Evolutionary conservation across 1,139 yeast genomes (phyloP).

Genomic region (Hemisphaericaspora xylofermentans): DNA sequence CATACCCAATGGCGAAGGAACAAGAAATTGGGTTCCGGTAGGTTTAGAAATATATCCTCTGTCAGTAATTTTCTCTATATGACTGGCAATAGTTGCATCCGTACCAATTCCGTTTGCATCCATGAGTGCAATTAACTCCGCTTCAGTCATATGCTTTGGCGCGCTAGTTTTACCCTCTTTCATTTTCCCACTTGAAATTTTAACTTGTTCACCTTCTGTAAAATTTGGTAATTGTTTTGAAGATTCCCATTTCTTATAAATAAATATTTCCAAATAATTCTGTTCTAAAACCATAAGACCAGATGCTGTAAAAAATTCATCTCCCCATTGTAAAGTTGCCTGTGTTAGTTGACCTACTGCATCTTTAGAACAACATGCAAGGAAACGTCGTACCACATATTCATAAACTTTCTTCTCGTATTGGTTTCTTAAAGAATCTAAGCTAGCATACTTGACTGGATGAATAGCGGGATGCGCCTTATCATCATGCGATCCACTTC

Average conservation of each 20-base stretch:
- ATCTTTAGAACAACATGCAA: slow-evolving; percentile 91
- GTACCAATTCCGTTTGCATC: slow-evolving; percentile 98
- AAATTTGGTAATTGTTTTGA: slow-evolving; percentile 67
- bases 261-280: slow-evolving; percentile 79
- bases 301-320: slow-evolving; percentile 64
- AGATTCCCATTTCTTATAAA: slow-evolving; percentile 78
- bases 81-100: slow-evolving; percentile 98
- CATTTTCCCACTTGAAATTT: slow-evolving; percentile 54
- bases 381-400: slow-evolving; percentile 78
- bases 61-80: slow-evolving; percentile 72
- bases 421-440: slow-evolving; percentile 33
- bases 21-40: slow-evolving; percentile 40
- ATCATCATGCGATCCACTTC: slow-evolving; percentile 83
- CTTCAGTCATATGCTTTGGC: slow-evolving; percentile 83
- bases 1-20: slow-evolving; percentile 84
- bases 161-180: slow-evolving; percentile 76
- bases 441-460: slow-evolving; percentile 60
- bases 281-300: slow-evolving; percentile 72
- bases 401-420: slow-evolving; percentile 78
- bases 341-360: slow-evolving; percentile 76
- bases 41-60: slow-evolving; percentile 66
- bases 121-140: slow-evolving; percentile 91
- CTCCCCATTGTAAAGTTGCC: slow-evolving; percentile 71
- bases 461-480: slow-evolving; percentile 99
- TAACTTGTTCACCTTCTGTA: slow-evolving; percentile 53